phyloP scores from a whole-genome alignment of 2,329 filamentous ascomycete species.

The Fusarium sp. region DNA sequence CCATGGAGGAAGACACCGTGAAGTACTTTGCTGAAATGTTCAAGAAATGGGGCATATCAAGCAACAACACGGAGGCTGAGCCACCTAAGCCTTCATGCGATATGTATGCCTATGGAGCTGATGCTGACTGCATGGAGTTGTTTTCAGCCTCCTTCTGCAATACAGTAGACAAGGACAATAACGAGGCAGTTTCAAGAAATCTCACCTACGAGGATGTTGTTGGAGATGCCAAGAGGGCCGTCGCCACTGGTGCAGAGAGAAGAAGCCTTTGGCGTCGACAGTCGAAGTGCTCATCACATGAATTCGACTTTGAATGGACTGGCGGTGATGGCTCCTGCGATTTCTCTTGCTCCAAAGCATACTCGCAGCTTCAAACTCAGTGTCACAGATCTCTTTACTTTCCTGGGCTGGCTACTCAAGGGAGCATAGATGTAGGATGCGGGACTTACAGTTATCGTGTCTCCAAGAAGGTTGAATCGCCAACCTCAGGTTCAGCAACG shows the following conservation, averaged over 20 bases:
- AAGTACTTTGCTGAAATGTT: neutral
- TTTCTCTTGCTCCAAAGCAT: neutral
- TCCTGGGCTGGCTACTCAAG: neutral
- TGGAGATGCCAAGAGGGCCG: neutral
- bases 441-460: neutral
- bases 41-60: neutral
- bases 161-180: accelerated
- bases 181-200: neutral
- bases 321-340: neutral
- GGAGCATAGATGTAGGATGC: neutral
- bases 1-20: neutral
- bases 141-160: neutral
- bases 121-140: neutral
- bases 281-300: neutral
- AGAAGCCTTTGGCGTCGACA: neutral
- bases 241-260: neutral
- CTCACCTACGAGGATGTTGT: neutral
- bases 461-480: neutral
- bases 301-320: neutral
- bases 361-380: neutral
- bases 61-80: neutral
- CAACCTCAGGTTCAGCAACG: too few relatives aligned
- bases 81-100: neutral
- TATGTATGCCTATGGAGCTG: neutral
- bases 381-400: neutral